These are phyloP conservation scores for Colletotrichum sp. DNA, from an alignment of 2,329 filamentous ascomycete genomes.

Conservation along the genomic window DNA sequence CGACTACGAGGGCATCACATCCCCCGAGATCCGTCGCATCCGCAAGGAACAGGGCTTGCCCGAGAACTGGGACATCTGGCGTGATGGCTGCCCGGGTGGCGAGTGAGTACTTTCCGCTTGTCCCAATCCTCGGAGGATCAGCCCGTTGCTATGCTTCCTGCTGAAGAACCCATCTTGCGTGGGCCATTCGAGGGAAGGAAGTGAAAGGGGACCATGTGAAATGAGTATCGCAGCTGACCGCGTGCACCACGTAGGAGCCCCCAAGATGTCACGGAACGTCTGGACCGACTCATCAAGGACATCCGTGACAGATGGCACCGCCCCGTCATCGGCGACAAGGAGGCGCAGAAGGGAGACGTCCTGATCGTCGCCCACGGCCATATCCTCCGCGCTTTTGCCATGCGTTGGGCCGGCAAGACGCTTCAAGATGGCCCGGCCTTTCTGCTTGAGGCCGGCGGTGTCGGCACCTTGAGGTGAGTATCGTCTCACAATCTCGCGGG, in stretches of 20 bases:
- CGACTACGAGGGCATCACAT: constrained; percentile 83
- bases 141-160: neutral
- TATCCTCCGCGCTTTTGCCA: constrained; percentile 85
- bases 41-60: constrained; percentile 62
- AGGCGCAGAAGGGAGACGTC: constrained; percentile 42
- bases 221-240: neutral
- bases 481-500: neutral
- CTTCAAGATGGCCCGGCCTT: constrained; percentile 79
- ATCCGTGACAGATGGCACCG: constrained; percentile 72
- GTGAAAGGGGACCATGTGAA: neutral
- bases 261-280: constrained; percentile 71
- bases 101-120: constrained; percentile 62
- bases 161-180: neutral
- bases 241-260: constrained; percentile 59
- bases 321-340: constrained; percentile 56
- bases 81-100: constrained; percentile 84
- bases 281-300: constrained; percentile 78
- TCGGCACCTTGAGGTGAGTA: constrained; percentile 75
- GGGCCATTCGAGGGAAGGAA: neutral
- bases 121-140: neutral
- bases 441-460: constrained; percentile 86
- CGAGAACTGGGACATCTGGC: constrained; percentile 83
- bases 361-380: constrained; percentile 87
- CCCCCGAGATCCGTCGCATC: constrained; percentile 66
- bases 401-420: constrained; percentile 80